Percentiles rank a stretch among this genome's conserved stretches.
These are phyloP conservation scores for Aspergillus sergii DNA, from an alignment of 2,329 filamentous ascomycete genomes.

Conservation along the genomic window DNA sequence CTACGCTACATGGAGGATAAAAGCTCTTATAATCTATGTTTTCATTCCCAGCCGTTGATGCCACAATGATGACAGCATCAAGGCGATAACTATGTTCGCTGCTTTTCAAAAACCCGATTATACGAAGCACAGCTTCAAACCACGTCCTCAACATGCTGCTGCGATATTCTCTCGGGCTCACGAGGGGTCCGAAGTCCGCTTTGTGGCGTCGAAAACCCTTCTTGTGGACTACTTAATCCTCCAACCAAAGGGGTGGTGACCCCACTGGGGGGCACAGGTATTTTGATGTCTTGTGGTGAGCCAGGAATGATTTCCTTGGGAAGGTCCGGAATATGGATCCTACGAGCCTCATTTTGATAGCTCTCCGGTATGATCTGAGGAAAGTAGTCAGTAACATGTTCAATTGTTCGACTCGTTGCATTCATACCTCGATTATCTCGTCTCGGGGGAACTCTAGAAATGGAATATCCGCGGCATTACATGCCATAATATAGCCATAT, in stretches of 20 bases:
- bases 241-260: conserved; percentile 48
- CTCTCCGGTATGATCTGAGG: conserved; percentile 87
- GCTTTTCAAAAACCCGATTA: conserved; percentile 3
- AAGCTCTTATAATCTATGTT: conserved; percentile 7
- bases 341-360: conserved; percentile 93
- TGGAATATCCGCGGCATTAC: conserved; percentile 92
- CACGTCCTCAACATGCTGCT: conserved; percentile 49
- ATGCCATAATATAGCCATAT: conserved; percentile 98
- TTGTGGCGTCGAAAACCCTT: conserved; percentile 47
- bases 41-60: conserved; percentile 5
- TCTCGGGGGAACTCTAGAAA: conserved; percentile 90
- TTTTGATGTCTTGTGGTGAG: conserved; percentile 79
- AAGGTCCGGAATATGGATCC: conserved; percentile 78
- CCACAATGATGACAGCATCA: conserved; percentile 6
- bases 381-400: conserved; percentile 18
- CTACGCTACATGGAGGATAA: conserved; percentile 89
- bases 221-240: conserved; percentile 43
- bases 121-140: conserved; percentile 31
- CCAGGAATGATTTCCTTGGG: conserved; percentile 69
- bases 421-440: conserved; percentile 84
- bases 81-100: not conserved
- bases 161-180: conserved; percentile 47
- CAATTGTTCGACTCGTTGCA: not conserved
- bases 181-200: conserved; percentile 45
- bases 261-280: conserved; percentile 68